Evolutionary conservation across 116 monocot genomes (phyloP), one percentile per base, ranked within the genome.

Genomic region (Zostera marina): DNA sequence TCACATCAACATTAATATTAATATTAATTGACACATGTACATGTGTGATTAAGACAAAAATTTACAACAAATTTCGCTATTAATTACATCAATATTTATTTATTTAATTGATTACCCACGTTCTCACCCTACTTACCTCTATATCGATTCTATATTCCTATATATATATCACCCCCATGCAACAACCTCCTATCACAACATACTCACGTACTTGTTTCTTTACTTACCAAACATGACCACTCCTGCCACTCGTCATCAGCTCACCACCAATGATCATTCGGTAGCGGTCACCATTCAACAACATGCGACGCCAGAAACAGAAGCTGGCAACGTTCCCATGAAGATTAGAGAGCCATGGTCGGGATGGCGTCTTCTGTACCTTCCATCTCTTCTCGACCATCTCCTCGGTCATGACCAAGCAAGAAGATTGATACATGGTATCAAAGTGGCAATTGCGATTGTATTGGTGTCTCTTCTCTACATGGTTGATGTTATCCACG

Each of bases 401-500:
- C 5, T 56, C 7, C 19, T 56, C 8, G 66, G 66, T n/a, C 32
- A 43, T 19, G 56, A 46, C 9, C 45, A 57, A 11, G 42, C 42
- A 2, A 53, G 65, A 53, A 72, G 55, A 53, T 1, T 72, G 42
- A 17, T 68, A 0, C 77, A 81, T 51, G 60, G 74, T 3, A 25
- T 54, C 11, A 77, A 81, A 61, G 68, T 74, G 1, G 81, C 74
- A 22, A 1, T 77, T 6, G 77, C 77, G 3, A 61, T 81, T 20
- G 73, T 76, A 1, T 24, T 81, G 23, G 81, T 81, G 0, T 81
- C 81, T 2, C 60, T 81, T 13, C 47, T 76, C 15, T 81, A 81
- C 61, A 74, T 79, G 54, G 52, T 81, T 10, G 76, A 76, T 21
- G 63, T 24, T 7, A 73, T 70, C 12, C 67, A 72, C 58, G 73